These are phyloP conservation scores for Colletotrichum sp. DNA, from an alignment of 2,329 filamentous ascomycete genomes.

Conservation along the genomic window DNA sequence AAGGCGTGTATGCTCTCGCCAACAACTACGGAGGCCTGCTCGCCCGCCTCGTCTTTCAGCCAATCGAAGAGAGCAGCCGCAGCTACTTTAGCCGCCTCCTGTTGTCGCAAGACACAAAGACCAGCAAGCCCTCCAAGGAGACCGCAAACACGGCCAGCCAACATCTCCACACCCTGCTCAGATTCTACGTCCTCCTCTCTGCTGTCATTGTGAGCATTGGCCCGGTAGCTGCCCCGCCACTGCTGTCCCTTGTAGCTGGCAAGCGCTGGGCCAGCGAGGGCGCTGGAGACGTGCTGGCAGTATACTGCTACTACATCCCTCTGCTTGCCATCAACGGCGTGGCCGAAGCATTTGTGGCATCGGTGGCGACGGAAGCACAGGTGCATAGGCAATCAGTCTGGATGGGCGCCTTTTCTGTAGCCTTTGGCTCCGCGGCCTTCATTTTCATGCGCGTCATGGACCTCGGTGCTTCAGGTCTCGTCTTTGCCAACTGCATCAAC, in stretches of 20 bases:
- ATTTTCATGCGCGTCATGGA: slow-evolving; percentile 72
- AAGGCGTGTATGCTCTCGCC: slow-evolving; percentile 91
- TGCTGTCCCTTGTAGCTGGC: slow-evolving; percentile 79
- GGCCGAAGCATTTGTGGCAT: slow-evolving; percentile 89
- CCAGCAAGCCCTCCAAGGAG: slow-evolving; percentile 24
- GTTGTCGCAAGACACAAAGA: slow-evolving; percentile 31
- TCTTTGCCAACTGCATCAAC: slow-evolving; percentile 87
- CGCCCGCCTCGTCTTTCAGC: slow-evolving; percentile 90
- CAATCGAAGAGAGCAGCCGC: slow-evolving; percentile 91
- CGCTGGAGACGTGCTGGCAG: slow-evolving; percentile 74
- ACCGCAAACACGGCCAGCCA: slow-evolving; percentile 41
- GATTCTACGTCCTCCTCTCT: slow-evolving; percentile 77
- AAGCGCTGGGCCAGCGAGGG: slow-evolving; percentile 76
- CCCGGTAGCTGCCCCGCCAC: slow-evolving; percentile 74
- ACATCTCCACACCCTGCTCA: slow-evolving; percentile 70
- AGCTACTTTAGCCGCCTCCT: slow-evolving; percentile 88
- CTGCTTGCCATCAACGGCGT: slow-evolving; percentile 92
- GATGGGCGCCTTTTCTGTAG: slow-evolving; percentile 83
- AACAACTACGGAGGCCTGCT: slow-evolving; percentile 93
- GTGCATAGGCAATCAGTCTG: slow-evolving; percentile 79
- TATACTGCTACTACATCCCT: slow-evolving; percentile 92
- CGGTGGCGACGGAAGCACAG: slow-evolving; percentile 77
- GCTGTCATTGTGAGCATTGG: slow-evolving; percentile 72
- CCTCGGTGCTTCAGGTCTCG: slow-evolving; percentile 79
- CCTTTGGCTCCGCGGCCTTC: slow-evolving; percentile 78